Base-by-base conservation (phyloP, 176 grass and related monocot species). In the Bonia amplexicaulis region DNA sequence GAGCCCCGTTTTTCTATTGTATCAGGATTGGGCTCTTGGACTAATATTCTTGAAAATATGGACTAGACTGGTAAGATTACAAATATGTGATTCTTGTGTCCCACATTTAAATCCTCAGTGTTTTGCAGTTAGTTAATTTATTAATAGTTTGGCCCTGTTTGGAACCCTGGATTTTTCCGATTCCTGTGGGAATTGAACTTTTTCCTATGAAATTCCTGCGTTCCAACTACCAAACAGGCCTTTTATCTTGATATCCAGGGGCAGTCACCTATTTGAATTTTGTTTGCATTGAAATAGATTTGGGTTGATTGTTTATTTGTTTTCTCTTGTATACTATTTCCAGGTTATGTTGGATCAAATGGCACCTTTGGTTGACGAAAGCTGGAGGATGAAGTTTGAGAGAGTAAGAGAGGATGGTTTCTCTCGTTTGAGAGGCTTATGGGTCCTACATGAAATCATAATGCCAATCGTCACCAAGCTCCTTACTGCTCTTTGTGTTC, bases 331-430 rank as follows among this genome's bases (percentile, higher is more conserved):
- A 74, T 19, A 60, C 59, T 73, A n/a, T 55, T 70, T 90, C 13
- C 77, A 96, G 97, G 93, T 99, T 48, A 99, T 96, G 82, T 85
- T 99, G 75, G 93, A 99, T 71, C 97, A 99, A 69, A 99, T 99
- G 97, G 90, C 91, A 76, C 93, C 93, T 60, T 83, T 99, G 85
- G 90, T 99, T 46, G 90, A 99, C 33, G 97, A 96, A 73, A 92
- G 85, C 68, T 99, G 93, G 93, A 94, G 97, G 40, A 78, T 77
- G 60, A 99, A 96, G 80, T 96, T 99, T 79, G 97, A 96, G 82
- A 95, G 88, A 72, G 97, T 99, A 25, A 93, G 93, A 74, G 93
- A 99, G 22, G 93, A 99, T 60, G 97, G 96, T 0, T 99, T 99
- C 88, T 98, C 93, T 6, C 85, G 84, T 26, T 87, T 99, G 63